Percentiles rank a stretch among this genome's conserved stretches.
Evolutionary conservation across 2,329 filamentous ascomycete genomes (phyloP).

Genomic region (Ophiostoma ips): DNA sequence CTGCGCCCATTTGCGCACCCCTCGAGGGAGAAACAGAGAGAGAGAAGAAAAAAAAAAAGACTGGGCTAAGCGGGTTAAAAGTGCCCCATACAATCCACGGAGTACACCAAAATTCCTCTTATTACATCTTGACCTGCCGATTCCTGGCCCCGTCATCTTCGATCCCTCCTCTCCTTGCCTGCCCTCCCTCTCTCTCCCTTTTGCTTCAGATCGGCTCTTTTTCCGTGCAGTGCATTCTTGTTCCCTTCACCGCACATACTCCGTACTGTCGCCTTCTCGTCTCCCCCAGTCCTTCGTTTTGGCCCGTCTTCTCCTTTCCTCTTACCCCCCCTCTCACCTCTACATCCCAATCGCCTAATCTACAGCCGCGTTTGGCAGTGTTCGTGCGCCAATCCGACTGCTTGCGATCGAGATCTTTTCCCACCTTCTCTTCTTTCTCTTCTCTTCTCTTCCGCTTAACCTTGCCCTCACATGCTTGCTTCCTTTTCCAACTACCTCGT

Average conservation of each 20-base stretch:
- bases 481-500: neutral
- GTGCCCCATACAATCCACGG: neutral
- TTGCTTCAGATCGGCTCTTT: neutral
- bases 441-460: slow-evolving; percentile 2
- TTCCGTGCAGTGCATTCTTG: neutral
- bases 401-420: neutral
- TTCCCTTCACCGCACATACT: neutral
- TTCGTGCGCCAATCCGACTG: neutral
- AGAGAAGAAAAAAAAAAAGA: neutral
- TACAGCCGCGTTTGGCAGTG: neutral
- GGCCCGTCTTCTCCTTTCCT: neutral
- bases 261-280: slow-evolving; percentile 1
- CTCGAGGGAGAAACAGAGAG: neutral
- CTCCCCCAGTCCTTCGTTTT: slow-evolving; percentile 4
- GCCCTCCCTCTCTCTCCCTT: neutral
- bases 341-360: neutral
- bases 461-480: too few relatives aligned
- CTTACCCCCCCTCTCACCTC: neutral
- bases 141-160: neutral
- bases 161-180: neutral
- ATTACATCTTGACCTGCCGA: slow-evolving; percentile 2
- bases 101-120: slow-evolving; percentile 1
- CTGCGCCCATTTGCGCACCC: neutral
- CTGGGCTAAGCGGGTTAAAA: neutral
- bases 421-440: neutral